Conservation (phyloP, 2,329 filamentous ascomycete genomes). For the Phaeosphaeriaceae sp. region DNA sequence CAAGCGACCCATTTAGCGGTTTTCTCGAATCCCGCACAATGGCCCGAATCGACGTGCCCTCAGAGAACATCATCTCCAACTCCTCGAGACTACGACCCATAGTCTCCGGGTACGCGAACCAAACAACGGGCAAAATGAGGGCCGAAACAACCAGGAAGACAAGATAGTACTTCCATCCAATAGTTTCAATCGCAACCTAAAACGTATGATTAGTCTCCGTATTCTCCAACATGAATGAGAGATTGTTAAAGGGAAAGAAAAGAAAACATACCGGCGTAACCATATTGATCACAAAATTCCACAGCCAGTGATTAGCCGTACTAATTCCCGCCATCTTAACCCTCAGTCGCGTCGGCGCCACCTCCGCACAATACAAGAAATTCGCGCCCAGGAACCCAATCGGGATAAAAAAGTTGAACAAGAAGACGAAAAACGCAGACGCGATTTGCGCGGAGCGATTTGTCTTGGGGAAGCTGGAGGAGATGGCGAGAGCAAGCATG, state of each 20-base stretch:
- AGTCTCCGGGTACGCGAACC: constrained; percentile 57
- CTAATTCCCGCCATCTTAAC: constrained; percentile 64
- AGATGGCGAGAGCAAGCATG: constrained; percentile 61
- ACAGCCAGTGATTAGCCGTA: constrained; percentile 62
- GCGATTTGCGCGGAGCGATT: constrained; percentile 58
- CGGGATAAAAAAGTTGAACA: constrained; percentile 67
- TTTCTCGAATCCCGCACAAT: constrained; percentile 33
- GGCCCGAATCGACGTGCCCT: constrained; percentile 38
- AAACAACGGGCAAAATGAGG: constrained; percentile 55
- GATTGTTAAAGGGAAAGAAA: constrained; percentile 56
- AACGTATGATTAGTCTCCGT: constrained; percentile 1
- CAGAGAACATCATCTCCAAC: constrained; percentile 51
- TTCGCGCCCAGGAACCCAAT: constrained; percentile 66
- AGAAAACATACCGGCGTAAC: constrained; percentile 49
- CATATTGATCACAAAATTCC: constrained; percentile 44
- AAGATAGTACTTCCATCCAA: constrained; percentile 61
- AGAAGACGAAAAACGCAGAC: constrained; percentile 63
- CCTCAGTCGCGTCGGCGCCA: constrained; percentile 60
- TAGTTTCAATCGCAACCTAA: constrained; percentile 55
- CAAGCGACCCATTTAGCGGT: constrained; percentile 17
- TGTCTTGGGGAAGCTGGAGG: constrained; percentile 56
- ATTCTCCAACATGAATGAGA: too few relatives aligned
- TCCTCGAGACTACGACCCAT: constrained; percentile 58
- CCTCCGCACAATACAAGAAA: constrained; percentile 66
- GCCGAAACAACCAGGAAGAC: constrained; percentile 57